Percentiles rank a stretch among this genome's conserved stretches.
Evolutionary conservation across 2,329 filamentous ascomycete genomes (phyloP).

Genomic region (Catunica adiposa): DNA sequence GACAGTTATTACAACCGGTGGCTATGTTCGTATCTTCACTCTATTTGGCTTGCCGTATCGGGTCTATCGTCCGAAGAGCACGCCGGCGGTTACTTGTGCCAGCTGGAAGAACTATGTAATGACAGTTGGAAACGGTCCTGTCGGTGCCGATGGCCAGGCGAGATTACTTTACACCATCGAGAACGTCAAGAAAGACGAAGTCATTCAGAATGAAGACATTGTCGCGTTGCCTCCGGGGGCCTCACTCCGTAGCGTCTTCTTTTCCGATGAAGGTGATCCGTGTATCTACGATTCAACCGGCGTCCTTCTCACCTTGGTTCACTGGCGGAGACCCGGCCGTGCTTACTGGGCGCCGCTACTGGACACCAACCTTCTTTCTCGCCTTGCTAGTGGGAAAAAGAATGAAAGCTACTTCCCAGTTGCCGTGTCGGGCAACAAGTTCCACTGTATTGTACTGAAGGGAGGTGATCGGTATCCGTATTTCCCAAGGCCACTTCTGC

Average conservation of each 20-base stretch:
- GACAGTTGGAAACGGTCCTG: constrained; percentile 81
- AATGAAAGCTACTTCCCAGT: constrained; percentile 89
- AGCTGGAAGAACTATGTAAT: constrained; percentile 95
- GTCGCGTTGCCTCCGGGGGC: constrained; percentile 65
- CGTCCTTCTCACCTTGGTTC: constrained; percentile 69
- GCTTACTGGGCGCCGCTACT: constrained; percentile 85
- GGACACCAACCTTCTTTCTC: constrained; percentile 70
- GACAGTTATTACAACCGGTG: constrained; percentile 69
- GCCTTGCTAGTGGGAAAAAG: constrained; percentile 70
- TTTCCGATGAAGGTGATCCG: constrained; percentile 81
- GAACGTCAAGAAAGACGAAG: constrained; percentile 82
- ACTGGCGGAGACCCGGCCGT: constrained; percentile 75
- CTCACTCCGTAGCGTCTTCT: constrained; percentile 70
- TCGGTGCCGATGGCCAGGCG: constrained; percentile 60
- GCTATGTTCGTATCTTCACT: constrained; percentile 86
- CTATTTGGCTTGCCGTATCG: constrained; percentile 80
- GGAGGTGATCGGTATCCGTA: constrained; percentile 85
- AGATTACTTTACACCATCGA: constrained; percentile 81
- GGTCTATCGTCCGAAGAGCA: constrained; percentile 81
- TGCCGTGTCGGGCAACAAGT: constrained; percentile 76
- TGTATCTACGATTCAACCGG: constrained; percentile 93
- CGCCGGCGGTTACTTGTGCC: constrained; percentile 78
- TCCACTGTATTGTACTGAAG: constrained; percentile 98
- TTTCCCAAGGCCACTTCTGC: constrained; percentile 76
- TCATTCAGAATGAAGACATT: constrained; percentile 87